A percentile compares a stretch with the other conserved stretches of the same genome.
These are phyloP conservation scores for Nitzschia sp. DNA, from an alignment of 108 stramenopile genomes.

Conservation along the genomic window DNA sequence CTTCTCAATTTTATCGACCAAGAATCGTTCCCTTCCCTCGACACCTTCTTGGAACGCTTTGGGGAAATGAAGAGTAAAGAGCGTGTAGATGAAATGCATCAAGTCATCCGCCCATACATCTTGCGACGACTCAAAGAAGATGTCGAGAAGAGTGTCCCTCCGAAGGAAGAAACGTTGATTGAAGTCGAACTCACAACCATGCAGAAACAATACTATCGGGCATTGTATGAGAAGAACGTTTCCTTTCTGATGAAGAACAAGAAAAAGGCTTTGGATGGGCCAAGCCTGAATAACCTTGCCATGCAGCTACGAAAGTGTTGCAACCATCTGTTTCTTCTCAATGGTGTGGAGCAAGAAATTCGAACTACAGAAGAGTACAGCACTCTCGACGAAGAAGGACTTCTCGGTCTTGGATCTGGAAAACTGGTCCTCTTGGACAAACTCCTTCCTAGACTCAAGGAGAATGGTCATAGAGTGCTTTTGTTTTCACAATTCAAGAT, in stretches of 20 bases:
- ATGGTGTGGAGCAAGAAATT: slow-evolving; percentile 81
- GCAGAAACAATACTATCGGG: slow-evolving; percentile 97
- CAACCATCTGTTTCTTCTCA: slow-evolving; percentile 97
- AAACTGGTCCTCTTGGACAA: slow-evolving; percentile 97
- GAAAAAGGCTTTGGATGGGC: slow-evolving; percentile 85
- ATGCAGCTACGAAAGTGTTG: slow-evolving; percentile 95
- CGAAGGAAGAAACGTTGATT: slow-evolving; percentile 93
- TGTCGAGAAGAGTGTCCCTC: slow-evolving; percentile 90
- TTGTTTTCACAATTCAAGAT: slow-evolving; percentile 97
- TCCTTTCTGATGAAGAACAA: slow-evolving; percentile 77
- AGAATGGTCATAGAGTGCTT: slow-evolving; percentile 91
- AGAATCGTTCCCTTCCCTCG: slow-evolving; percentile 53
- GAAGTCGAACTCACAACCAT: slow-evolving; percentile 94
- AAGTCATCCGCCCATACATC: slow-evolving; percentile 88
- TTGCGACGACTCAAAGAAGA: slow-evolving; percentile 92
- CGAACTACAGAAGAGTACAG: slow-evolving; percentile 41
- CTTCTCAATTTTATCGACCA: slow-evolving; percentile 86
- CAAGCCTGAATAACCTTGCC: slow-evolving; percentile 77
- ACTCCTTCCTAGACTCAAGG: slow-evolving; percentile 88
- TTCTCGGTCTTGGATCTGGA: slow-evolving; percentile 82
- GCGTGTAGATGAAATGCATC: slow-evolving; percentile 77
- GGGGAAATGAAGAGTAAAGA: slow-evolving; percentile 88
- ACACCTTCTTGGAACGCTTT: slow-evolving; percentile 80
- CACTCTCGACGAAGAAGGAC: slow-evolving; percentile 47
- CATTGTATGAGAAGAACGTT: slow-evolving; percentile 91